Evolutionary conservation across 2,329 filamentous ascomycete genomes (phyloP).

Genomic region (Zelopaecilomyces penicillatus): DNA sequence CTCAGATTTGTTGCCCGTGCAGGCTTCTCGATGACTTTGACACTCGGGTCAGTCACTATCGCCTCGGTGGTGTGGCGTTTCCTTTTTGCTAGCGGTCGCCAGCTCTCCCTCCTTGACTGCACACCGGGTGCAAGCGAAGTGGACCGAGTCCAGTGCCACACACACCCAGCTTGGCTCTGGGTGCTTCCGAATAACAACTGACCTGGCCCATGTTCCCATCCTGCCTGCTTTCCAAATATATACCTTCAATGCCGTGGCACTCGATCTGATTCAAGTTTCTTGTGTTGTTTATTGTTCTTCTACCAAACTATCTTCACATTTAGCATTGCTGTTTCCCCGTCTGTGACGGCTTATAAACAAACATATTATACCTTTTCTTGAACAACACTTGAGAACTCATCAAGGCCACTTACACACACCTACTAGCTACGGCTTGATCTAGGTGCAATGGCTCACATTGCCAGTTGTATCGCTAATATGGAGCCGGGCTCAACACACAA

Average conservation of each 20-base stretch:
- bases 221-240: slow-evolving; percentile 5
- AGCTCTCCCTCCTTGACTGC: slow-evolving; percentile 1
- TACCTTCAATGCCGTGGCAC: slow-evolving; percentile 5
- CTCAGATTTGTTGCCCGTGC: slow-evolving; percentile 13
- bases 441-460: slow-evolving; percentile 52
- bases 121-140: slow-evolving; percentile 7
- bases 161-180: slow-evolving; percentile 3
- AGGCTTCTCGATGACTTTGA: slow-evolving; percentile 10
- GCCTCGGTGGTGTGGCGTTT: slow-evolving; percentile 5
- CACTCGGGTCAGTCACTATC: slow-evolving; percentile 7
- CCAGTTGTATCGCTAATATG: slow-evolving; percentile 45
- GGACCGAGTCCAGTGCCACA: slow-evolving; percentile 3
- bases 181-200: slow-evolving; percentile 4
- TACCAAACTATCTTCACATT: no score
- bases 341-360: no score
- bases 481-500: slow-evolving; percentile 45
- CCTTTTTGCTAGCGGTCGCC: slow-evolving; percentile 1
- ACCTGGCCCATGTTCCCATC: slow-evolving; percentile 4
- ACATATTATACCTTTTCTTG: no score
- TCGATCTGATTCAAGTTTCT: no score
- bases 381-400: no score
- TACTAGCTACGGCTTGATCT: no score
- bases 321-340: no score
- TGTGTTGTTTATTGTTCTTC: no score
- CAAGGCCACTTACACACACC: no score